A percentile compares a stretch with the other conserved stretches of the same genome.
phyloP scores from a whole-genome alignment of 1,284 basidiomycete species.

The Moniliophthora roreri region DNA sequence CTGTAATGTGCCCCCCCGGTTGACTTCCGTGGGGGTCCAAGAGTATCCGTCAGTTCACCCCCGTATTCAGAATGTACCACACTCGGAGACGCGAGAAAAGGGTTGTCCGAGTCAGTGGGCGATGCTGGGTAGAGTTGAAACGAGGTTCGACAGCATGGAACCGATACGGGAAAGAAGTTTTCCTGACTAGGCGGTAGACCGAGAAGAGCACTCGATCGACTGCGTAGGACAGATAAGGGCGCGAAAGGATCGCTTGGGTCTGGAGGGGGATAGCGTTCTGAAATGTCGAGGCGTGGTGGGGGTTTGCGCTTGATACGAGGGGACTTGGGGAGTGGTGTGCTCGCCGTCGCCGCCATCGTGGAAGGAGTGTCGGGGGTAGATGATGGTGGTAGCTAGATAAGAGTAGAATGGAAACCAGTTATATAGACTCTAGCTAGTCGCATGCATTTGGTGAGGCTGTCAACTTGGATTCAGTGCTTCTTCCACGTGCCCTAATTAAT shows the following conservation, averaged over 20 bases:
- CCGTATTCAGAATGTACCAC: not conserved
- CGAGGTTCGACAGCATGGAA: not conserved
- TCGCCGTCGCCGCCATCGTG: not conserved
- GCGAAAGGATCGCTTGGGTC: conserved; percentile 37
- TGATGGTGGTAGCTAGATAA: not conserved
- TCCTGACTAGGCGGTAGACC: conserved; percentile 2
- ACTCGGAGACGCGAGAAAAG: not conserved
- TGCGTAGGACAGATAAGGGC: conserved; percentile 32
- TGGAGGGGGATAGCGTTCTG: conserved; percentile 31
- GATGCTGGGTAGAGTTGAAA: conserved; percentile 4
- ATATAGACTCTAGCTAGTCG: not conserved
- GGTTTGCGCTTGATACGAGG: conserved; percentile 32
- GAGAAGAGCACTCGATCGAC: conserved; percentile 7
- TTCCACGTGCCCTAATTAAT: not conserved
- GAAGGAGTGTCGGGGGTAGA: not conserved
- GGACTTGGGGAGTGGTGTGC: not conserved
- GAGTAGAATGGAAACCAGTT: not conserved
- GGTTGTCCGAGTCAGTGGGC: not conserved
- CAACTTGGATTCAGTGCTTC: not conserved
- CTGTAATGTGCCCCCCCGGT: not conserved
- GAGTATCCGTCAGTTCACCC: no score
- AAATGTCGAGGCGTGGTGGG: conserved; percentile 29
- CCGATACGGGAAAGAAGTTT: not conserved
- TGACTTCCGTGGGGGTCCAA: no score
- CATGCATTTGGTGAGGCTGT: conserved; percentile 6